These are phyloP conservation scores for Oryza australiensis DNA, from an alignment of 176 grass and related monocot species.

Conservation along the genomic window DNA sequence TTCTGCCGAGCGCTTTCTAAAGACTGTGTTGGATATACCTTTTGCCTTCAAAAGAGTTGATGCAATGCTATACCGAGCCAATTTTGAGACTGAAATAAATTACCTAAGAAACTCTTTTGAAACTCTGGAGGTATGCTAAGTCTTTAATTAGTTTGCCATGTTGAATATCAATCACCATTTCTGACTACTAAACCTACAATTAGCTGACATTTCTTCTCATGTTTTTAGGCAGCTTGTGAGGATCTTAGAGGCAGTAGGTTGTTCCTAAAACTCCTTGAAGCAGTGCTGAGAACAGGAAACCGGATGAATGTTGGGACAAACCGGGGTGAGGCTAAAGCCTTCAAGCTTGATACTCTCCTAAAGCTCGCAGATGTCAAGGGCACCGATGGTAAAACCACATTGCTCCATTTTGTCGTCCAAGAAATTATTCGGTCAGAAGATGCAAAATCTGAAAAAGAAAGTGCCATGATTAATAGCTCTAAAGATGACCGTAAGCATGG, in stretches of 20 bases:
- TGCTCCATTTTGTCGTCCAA: conserved; percentile 97
- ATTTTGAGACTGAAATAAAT: conserved; percentile 94
- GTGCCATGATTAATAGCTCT: conserved; percentile 37
- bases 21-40: conserved; percentile 84
- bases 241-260: conserved; percentile 86
- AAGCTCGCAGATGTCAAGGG: conserved; percentile 97
- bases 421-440: conserved; percentile 94
- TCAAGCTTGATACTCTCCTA: conserved; percentile 97
- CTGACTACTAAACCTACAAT: conserved; percentile 1
- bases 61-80: conserved; percentile 92
- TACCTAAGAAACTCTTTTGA: conserved; percentile 92
- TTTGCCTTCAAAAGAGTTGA: conserved; percentile 99
- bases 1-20: conserved; percentile 87
- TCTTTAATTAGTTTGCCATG: neutral
- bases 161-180: neutral
- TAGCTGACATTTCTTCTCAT: conserved; percentile 20
- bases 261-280: conserved; percentile 93
- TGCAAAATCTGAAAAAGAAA: conserved; percentile 54
- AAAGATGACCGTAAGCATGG: conserved; percentile 89
- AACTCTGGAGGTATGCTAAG: conserved; percentile 75
- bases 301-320: conserved; percentile 99
- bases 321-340: conserved; percentile 82
- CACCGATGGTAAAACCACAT: conserved; percentile 88
- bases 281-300: conserved; percentile 90
- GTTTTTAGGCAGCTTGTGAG: conserved; percentile 80